Percentiles rank a stretch among this genome's conserved stretches.
Evolutionary conservation across 1,139 yeast species (phyloP).

Genomic region (Geotrichum bryndzae): DNA sequence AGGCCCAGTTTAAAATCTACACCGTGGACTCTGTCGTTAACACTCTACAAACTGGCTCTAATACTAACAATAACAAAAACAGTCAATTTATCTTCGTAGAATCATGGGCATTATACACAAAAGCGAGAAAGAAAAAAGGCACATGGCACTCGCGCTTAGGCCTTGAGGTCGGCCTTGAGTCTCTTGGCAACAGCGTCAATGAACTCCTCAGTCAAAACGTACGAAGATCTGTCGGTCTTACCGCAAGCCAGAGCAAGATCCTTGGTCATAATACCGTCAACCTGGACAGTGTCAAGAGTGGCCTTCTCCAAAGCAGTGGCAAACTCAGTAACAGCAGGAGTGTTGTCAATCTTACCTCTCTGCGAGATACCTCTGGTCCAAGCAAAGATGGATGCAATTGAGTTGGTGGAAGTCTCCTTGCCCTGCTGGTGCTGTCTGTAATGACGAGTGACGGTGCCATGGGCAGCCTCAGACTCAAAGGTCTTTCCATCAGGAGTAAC

Average conservation of each 20-base stretch:
- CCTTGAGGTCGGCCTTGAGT: constrained; percentile 32
- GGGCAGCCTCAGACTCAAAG: constrained; percentile 95
- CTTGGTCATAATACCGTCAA: constrained; percentile 89
- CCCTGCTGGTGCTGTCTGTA: constrained; percentile 93
- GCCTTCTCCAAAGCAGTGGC: constrained; percentile 76
- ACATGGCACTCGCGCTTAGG: constrained; percentile 5
- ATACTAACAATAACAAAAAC: background rate
- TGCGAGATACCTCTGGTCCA: constrained; percentile 91
- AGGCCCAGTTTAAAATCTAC: too few species aligned
- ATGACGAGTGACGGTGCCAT: constrained; percentile 96
- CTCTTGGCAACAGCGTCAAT: constrained; percentile 70
- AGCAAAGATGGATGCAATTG: constrained; percentile 93
- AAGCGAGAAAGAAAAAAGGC: background rate
- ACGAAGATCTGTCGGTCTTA: constrained; percentile 69
- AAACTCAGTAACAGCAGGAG: constrained; percentile 77
- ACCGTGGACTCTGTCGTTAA: background rate
- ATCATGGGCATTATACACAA: background rate
- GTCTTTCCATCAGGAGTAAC: constrained; percentile 94
- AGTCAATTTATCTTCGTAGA: background rate
- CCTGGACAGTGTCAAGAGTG: constrained; percentile 76
- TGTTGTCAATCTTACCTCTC: constrained; percentile 82
- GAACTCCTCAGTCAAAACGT: constrained; percentile 87
- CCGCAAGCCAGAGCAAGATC: constrained; percentile 88
- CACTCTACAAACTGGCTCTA: background rate
- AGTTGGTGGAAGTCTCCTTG: constrained; percentile 92